These are phyloP conservation scores for Scutellospora calospora DNA, from an alignment of 371 early-diverging fungal species.

Conservation along the genomic window DNA sequence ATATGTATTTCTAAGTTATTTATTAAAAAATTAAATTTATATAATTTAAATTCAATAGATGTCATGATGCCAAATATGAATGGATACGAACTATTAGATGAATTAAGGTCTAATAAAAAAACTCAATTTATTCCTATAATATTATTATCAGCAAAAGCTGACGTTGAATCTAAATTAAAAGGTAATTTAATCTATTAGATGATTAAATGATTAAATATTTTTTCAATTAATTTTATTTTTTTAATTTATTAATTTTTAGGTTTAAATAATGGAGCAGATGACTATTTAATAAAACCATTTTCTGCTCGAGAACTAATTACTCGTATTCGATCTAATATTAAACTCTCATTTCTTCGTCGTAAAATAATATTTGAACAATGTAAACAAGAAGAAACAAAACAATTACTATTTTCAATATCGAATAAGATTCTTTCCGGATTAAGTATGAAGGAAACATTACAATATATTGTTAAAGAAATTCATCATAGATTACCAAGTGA, in stretches of 20 bases:
- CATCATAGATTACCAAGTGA: constrained; percentile 54
- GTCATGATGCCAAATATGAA: constrained; percentile 64
- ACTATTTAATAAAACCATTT: constrained; percentile 62
- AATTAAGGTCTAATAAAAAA: constrained; percentile 47
- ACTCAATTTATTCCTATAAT: constrained; percentile 59
- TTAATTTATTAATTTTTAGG: constrained; percentile 48
- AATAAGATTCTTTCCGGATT: constrained; percentile 51
- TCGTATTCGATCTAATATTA: constrained; percentile 56
- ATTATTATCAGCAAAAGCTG: constrained; percentile 59
- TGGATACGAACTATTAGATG: constrained; percentile 56
- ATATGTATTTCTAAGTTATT: neutral
- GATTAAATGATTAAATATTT: no score
- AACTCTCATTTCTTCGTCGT: constrained; percentile 54
- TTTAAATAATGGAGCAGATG: constrained; percentile 56
- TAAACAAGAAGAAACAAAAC: constrained; percentile 51
- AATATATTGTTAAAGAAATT: constrained; percentile 50
- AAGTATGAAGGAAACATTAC: constrained; percentile 48
- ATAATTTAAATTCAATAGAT: constrained; percentile 43
- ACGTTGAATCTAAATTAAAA: constrained; percentile 58
- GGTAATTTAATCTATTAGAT: neutral
- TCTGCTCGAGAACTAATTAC: constrained; percentile 59
- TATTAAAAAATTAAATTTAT: neutral
- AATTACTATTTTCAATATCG: constrained; percentile 52
- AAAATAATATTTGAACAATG: constrained; percentile 51
- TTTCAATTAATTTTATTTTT: neutral